Evolutionary conservation across 2,329 filamentous ascomycete genomes (phyloP).

Genomic region (Helotiales sp.): DNA sequence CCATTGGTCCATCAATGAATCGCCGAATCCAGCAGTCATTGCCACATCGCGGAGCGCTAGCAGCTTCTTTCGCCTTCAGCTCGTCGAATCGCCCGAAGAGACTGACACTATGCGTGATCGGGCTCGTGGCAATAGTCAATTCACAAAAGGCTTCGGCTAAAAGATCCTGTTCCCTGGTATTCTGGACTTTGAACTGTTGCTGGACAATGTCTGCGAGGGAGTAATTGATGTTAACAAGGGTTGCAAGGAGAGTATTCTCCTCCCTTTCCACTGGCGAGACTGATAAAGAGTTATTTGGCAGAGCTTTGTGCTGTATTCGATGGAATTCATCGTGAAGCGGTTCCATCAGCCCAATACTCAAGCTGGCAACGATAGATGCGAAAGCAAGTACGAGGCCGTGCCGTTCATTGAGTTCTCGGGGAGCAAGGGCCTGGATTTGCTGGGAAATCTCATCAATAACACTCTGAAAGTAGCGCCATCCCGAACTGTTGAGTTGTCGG

Average conservation of each 20-base stretch:
- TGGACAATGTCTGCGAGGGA: background rate
- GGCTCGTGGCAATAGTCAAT: background rate
- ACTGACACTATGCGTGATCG: background rate
- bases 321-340: conserved; percentile 3
- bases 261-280: background rate
- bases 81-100: background rate
- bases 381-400: conserved; percentile 66
- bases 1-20: background rate
- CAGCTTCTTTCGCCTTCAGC: too few species aligned
- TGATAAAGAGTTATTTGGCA: too few species aligned
- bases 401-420: conserved; percentile 65
- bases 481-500: background rate
- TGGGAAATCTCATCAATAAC: conserved; percentile 12
- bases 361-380: conserved; percentile 51
- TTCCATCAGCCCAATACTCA: conserved; percentile 46
- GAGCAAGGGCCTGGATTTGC: conserved; percentile 10
- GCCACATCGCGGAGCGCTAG: background rate
- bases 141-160: background rate
- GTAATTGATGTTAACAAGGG: background rate
- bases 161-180: background rate
- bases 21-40: background rate
- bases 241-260: background rate
- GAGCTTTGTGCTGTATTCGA: background rate
- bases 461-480: background rate
- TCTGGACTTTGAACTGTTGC: background rate